A percentile compares a stretch with the other conserved stretches of the same genome.
phyloP scores from a whole-genome alignment of 176 grass and related monocot species.

The Miscanthus lutarioriparius region DNA sequence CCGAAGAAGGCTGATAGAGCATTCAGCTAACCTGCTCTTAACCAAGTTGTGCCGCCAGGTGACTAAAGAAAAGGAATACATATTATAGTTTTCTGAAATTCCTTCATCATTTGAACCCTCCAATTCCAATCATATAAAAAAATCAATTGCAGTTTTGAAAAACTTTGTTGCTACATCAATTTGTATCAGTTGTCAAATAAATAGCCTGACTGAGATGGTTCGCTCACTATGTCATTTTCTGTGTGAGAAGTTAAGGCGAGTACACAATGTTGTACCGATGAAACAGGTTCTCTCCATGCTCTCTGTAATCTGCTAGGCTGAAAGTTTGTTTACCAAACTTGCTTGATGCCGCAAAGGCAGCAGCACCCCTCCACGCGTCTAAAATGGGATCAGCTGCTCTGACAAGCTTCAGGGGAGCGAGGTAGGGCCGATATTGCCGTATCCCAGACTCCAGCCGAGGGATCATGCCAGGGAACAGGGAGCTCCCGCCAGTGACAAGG shows the following conservation, averaged over 20 bases:
- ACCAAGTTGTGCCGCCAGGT: background rate
- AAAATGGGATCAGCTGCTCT: slow-evolving; percentile 63
- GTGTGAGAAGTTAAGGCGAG: slow-evolving; percentile 31
- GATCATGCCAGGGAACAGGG: slow-evolving; percentile 80
- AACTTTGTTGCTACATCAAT: background rate
- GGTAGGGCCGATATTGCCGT: slow-evolving; percentile 68
- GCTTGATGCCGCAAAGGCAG: slow-evolving; percentile 57
- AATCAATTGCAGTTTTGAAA: background rate
- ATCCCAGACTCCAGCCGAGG: slow-evolving; percentile 78
- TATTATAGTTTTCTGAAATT: background rate
- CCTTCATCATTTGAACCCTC: background rate
- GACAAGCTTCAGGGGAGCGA: slow-evolving; percentile 65
- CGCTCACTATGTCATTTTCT: background rate
- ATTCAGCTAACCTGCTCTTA: background rate
- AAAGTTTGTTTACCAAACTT: slow-evolving; percentile 65
- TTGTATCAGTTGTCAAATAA: background rate
- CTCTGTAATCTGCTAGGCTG: slow-evolving; percentile 79
- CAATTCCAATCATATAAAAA: background rate
- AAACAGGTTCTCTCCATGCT: slow-evolving; percentile 80
- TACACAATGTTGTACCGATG: slow-evolving; percentile 73
- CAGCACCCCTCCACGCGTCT: slow-evolving; percentile 91
- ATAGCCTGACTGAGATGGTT: background rate
- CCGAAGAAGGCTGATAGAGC: background rate
- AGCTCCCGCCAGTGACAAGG: slow-evolving; percentile 75
- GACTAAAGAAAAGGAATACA: background rate